Base-by-base conservation (phyloP, 371 early-diverging fungal genomes). In the Mucor lusitanicus region DNA sequence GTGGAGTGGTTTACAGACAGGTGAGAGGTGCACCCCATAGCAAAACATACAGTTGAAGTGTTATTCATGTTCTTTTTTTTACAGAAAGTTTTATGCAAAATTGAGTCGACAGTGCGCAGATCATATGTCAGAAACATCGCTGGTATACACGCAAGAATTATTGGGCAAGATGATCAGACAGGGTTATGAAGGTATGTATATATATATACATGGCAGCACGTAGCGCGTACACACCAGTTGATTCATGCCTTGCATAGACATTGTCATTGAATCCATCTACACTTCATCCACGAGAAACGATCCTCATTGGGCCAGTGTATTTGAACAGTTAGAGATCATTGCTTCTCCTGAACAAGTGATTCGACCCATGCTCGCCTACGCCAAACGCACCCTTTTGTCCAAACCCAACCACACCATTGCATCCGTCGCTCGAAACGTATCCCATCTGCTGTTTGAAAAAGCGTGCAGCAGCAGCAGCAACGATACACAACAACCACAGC, bases 141-240 rank as follows among this genome's bases (percentile, higher is more conserved):
- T 56, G 6, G 17, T 17, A 13, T 73, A 68, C 63, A 40, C 64
- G 0, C 66, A 65, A 2, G 77, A 77, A 42, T 30, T 80, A 1
- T 21, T 77, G 7, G 63, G 61, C 6, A 80, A 75, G 57, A 70
- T 80, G 28, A 58, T 72, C 12, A 70, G 76, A 19, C 78, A 77
- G 39, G 81, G 76, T 0, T 74, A 75, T 62, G 62, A 59, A 67
- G 67, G 73, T 69, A 39, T 11, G 13, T 37, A n/a, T n/a, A n/a
- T n/a, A n/a, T n/a, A n/a, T n/a, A n/a, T n/a, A 40, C 17, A 40
- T 5, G 17, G 4, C 40, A 40, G 15, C 17, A 40, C 3, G 6
- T 17, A 17, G 5, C 0, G 40, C 15, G 13, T 17, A 17, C 40
- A 40, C 6, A 40, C 4, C 40, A 40, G 40, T 40, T 17, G 17